These are phyloP conservation scores for Fusarium compactum DNA, from an alignment of 2,329 filamentous ascomycete genomes.

Conservation along the genomic window DNA sequence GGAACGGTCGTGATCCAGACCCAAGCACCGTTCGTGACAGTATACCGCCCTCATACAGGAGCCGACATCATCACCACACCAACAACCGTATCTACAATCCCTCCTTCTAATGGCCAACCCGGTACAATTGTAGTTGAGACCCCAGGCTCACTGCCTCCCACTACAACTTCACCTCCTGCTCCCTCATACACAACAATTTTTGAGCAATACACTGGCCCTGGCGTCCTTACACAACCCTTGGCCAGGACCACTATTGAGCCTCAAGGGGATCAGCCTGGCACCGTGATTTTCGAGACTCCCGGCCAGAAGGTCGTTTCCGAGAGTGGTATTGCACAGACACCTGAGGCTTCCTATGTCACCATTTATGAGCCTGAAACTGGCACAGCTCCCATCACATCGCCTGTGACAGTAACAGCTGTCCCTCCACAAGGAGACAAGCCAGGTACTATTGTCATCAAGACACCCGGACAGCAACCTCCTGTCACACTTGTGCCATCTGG, in stretches of 20 bases:
- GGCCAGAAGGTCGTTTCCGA: too few species aligned
- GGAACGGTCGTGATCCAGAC: not conserved
- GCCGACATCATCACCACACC: too few species aligned
- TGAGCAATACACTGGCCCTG: constrained; percentile 16
- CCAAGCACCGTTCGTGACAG: too few species aligned
- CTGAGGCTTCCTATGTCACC: too few species aligned
- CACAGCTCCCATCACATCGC: not conserved
- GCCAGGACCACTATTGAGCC: constrained; percentile 17
- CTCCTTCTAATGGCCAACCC: too few species aligned
- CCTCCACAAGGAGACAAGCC: constrained; percentile 22
- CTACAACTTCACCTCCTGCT: not conserved
- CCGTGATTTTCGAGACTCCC: constrained; percentile 29
- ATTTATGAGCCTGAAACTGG: too few species aligned
- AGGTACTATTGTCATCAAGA: constrained; percentile 16
- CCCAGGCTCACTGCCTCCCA: not conserved
- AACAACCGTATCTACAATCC: too few species aligned
- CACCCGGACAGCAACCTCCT: not conserved
- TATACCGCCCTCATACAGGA: too few species aligned
- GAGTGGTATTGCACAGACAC: too few species aligned
- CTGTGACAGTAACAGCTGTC: constrained; percentile 23
- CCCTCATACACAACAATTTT: constrained; percentile 8
- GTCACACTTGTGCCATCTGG: constrained; percentile 13
- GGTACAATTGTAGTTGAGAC: constrained; percentile 26
- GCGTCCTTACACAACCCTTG: constrained; percentile 9
- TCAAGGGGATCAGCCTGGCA: constrained; percentile 24